Conservation (phyloP, 345 rosid species). For the Pseudoturritis turrita region DNA sequence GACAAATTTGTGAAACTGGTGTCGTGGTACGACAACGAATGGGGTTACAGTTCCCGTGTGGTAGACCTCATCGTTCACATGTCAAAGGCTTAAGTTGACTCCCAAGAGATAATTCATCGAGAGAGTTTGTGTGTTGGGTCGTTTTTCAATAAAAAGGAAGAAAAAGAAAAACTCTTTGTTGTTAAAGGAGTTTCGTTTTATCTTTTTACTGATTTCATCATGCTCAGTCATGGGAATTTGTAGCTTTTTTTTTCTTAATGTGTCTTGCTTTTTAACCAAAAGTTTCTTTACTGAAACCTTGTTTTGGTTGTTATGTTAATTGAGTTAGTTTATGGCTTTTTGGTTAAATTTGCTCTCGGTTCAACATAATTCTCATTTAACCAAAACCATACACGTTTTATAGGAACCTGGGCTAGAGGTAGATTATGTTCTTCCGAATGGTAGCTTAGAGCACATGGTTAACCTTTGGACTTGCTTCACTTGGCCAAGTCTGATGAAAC, state of each 20-base stretch:
- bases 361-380: too few relatives aligned
- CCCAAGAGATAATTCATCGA: too few relatives aligned
- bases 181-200: background rate
- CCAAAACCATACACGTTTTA: too few relatives aligned
- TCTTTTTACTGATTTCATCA: background rate
- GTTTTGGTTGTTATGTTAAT: background rate
- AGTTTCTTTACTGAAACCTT: background rate
- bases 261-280: background rate
- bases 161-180: background rate
- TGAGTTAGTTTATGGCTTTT: background rate
- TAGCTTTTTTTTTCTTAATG: background rate
- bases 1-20: conserved; percentile 54
- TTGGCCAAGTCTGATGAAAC: too few relatives aligned
- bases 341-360: background rate
- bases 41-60: conserved; percentile 82
- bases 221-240: conserved; percentile 14
- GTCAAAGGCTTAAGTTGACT: conserved; percentile 24
- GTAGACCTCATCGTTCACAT: conserved; percentile 56
- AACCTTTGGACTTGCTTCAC: too few relatives aligned
- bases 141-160: background rate
- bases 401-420: too few relatives aligned
- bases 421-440: too few relatives aligned
- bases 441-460: too few relatives aligned
- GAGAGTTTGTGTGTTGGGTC: too few relatives aligned
- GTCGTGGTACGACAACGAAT: conserved; percentile 78